phyloP scores from a whole-genome alignment of 108 stramenopile genomes.

The Stephanodiscus minutulus region DNA sequence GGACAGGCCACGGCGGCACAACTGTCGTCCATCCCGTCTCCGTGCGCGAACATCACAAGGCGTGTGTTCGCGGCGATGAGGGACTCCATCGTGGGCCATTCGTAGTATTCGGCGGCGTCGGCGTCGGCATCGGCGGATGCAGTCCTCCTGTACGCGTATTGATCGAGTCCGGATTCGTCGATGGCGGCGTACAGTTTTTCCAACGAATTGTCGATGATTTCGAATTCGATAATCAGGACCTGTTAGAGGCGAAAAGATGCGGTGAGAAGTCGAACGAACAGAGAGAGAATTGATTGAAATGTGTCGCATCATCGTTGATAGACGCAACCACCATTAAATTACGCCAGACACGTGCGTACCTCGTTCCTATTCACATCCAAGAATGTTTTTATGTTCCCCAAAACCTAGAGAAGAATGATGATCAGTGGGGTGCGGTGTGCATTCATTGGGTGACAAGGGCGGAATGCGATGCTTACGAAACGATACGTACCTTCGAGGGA shows the following conservation, averaged over 20 bases:
- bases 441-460: too few species aligned
- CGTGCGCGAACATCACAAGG: constrained; percentile 25
- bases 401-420: constrained; percentile 34
- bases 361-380: constrained; percentile 40
- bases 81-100: constrained; percentile 44
- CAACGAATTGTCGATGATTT: constrained; percentile 42
- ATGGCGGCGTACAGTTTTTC: constrained; percentile 14
- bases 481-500: constrained; percentile 38
- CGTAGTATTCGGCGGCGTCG: not conserved
- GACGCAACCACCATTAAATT: too few species aligned
- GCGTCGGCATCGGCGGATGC: not conserved
- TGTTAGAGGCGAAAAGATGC: not conserved
- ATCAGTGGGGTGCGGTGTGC: not conserved
- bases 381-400: constrained; percentile 58
- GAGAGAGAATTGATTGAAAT: too few species aligned
- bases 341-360: constrained; percentile 7
- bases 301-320: too few species aligned
- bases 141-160: constrained; percentile 16
- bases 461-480: too few species aligned
- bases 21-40: not conserved
- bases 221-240: constrained; percentile 54
- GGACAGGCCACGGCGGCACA: constrained; percentile 7
- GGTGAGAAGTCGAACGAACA: not conserved
- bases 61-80: constrained; percentile 26
- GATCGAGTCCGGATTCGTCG: constrained; percentile 17